Evolutionary conservation across 1,284 basidiomycete species (phyloP).

Genomic region (Ceratobasidium sp.): DNA sequence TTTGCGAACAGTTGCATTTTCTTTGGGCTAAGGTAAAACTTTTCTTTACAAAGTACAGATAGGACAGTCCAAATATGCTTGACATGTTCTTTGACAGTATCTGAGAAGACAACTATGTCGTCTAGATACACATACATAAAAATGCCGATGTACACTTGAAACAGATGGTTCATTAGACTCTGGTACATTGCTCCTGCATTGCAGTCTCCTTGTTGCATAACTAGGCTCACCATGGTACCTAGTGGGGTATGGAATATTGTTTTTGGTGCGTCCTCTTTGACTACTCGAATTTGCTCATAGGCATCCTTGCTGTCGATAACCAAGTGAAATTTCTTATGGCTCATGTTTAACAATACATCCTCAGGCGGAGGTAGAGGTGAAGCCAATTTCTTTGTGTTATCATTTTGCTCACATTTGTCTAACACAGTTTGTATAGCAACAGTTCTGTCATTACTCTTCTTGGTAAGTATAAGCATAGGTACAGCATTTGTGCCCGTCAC

Average conservation of each 20-base stretch:
- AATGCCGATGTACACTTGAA: constrained; percentile 47
- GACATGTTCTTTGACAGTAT: constrained; percentile 51
- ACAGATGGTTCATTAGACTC: constrained; percentile 50
- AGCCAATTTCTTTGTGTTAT: too few relatives aligned
- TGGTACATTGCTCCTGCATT: constrained; percentile 48
- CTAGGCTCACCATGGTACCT: constrained; percentile 50
- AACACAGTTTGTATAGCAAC: constrained; percentile 44
- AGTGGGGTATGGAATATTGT: constrained; percentile 48
- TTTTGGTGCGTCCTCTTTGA: neutral
- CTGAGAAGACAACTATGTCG: constrained; percentile 48
- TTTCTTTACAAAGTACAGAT: constrained; percentile 47
- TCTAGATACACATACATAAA: constrained; percentile 43
- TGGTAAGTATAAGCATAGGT: too few relatives aligned
- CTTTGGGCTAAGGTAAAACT: constrained; percentile 44
- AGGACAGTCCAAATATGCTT: constrained; percentile 47
- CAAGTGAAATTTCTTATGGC: too few relatives aligned
- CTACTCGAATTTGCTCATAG: too few relatives aligned
- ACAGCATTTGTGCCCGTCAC: too few relatives aligned
- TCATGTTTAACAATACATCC: too few relatives aligned
- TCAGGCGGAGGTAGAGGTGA: too few relatives aligned
- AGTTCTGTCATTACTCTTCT: too few relatives aligned
- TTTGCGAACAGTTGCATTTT: constrained; percentile 48
- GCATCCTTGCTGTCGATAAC: too few relatives aligned
- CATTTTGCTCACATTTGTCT: too few relatives aligned
- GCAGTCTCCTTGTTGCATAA: constrained; percentile 50